A percentile compares a stretch with the other conserved stretches of the same genome.
These are phyloP conservation scores for Rhodosporidiobolus odoratus DNA, from an alignment of 768 basidiomycete species.

Conservation along the genomic window DNA sequence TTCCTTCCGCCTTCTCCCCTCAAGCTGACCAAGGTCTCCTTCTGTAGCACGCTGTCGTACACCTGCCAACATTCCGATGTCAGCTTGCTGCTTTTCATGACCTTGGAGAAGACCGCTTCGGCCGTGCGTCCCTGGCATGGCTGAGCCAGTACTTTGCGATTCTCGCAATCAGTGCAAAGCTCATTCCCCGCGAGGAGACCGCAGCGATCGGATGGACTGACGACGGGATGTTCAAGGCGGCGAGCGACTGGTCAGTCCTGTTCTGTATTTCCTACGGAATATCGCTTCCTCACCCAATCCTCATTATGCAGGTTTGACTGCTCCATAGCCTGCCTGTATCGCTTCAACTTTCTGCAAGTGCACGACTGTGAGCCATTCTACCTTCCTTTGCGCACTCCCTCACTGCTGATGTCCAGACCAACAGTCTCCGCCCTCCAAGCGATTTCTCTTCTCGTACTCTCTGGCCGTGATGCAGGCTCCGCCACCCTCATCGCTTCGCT, in stretches of 20 bases:
- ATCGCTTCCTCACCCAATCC: neutral
- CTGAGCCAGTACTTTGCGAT: conserved; percentile 33
- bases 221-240: conserved; percentile 13
- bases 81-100: conserved; percentile 8
- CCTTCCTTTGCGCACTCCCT: neutral
- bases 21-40: too few species aligned
- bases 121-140: conserved; percentile 22
- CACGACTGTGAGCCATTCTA: conserved; percentile 12
- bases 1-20: neutral
- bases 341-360: conserved; percentile 29
- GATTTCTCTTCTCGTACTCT: conserved; percentile 32
- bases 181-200: conserved; percentile 13
- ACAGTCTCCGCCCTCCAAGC: conserved; percentile 27
- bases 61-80: neutral
- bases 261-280: neutral
- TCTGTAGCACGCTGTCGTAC: neutral
- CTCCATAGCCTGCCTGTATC: conserved; percentile 30
- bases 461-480: conserved; percentile 35
- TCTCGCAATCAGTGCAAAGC: conserved; percentile 30
- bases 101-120: conserved; percentile 26
- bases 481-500: conserved; percentile 35
- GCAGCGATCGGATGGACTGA: conserved; percentile 19
- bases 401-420: neutral
- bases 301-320: conserved; percentile 18
- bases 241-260: conserved; percentile 14